Evolutionary conservation across 495 filamentous ascomycete species (phyloP).

Genomic region (Darksidea phi): DNA sequence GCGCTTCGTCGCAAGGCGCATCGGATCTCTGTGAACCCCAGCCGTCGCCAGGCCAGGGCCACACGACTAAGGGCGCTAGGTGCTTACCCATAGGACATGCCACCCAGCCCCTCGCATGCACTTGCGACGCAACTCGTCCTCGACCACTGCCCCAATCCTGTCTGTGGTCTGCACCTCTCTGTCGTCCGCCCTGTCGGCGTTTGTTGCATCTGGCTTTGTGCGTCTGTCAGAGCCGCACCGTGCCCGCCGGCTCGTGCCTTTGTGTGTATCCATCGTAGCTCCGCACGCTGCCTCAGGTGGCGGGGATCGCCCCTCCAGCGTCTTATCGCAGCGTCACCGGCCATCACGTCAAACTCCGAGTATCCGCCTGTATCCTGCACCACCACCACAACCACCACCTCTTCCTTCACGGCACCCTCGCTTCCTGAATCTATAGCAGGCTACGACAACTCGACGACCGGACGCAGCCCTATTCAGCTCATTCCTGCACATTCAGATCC

Average conservation of each 20-base stretch:
- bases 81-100: not conserved
- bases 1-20: slow-evolving; percentile 30
- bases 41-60: slow-evolving; percentile 21
- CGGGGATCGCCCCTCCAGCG: slow-evolving; percentile 35
- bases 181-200: slow-evolving; percentile 13
- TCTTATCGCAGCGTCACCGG: slow-evolving; percentile 36
- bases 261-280: slow-evolving; percentile 21
- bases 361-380: slow-evolving; percentile 15
- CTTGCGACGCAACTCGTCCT: slow-evolving; percentile 26
- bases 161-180: slow-evolving; percentile 17
- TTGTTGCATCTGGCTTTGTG: slow-evolving; percentile 24
- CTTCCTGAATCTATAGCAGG: not conserved
- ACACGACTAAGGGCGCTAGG: slow-evolving; percentile 19
- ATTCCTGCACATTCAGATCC: not conserved
- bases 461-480: not conserved
- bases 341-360: slow-evolving; percentile 28
- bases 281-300: slow-evolving; percentile 25
- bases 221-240: slow-evolving; percentile 27
- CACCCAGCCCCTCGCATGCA: slow-evolving; percentile 31
- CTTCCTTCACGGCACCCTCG: slow-evolving; percentile 8
- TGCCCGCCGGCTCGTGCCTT: slow-evolving; percentile 27
- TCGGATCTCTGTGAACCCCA: slow-evolving; percentile 21
- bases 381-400: slow-evolving; percentile 13
- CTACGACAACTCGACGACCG: slow-evolving; percentile 19
- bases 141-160: slow-evolving; percentile 25